Percentiles rank a stretch among this genome's conserved stretches.
Evolutionary conservation across 192 early-diverging fungal species (phyloP).

Genomic region (Linnemannia exigua): DNA sequence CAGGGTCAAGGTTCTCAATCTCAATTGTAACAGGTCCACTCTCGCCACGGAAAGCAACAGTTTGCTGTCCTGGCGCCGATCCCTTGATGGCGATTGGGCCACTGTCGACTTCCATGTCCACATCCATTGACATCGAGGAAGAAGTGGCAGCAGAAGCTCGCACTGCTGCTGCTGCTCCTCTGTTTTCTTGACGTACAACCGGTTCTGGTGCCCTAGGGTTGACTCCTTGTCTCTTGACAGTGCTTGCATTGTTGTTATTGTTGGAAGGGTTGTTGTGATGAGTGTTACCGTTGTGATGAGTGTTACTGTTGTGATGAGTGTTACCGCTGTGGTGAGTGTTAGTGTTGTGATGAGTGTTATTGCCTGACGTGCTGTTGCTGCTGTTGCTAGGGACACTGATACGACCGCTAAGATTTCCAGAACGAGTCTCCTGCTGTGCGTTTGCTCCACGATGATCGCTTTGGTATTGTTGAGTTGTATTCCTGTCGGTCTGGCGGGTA

Average conservation of each 20-base stretch:
- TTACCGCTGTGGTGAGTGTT: conserved; percentile 5
- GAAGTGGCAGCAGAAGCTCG: neutral
- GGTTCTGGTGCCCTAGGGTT: neutral
- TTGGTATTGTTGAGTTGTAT: neutral
- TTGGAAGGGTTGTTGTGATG: neutral
- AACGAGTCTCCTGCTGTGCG: neutral
- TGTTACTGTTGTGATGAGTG: conserved; percentile 8
- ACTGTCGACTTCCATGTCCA: conserved; percentile 43
- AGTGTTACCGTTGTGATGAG: neutral
- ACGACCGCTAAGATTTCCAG: neutral
- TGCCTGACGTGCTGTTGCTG: conserved; percentile 1
- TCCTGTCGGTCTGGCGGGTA: neutral
- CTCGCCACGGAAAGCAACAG: conserved; percentile 60
- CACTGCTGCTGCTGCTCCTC: neutral
- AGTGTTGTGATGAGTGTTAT: conserved; percentile 11
- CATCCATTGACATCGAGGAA: conserved; percentile 20
- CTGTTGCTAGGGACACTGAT: conserved; percentile 11
- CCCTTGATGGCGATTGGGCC: conserved; percentile 31
- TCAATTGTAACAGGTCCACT: conserved; percentile 63
- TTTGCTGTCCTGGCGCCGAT: conserved; percentile 30
- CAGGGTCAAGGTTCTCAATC: conserved; percentile 64
- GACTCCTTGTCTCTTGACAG: neutral
- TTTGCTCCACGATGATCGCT: conserved; percentile 2
- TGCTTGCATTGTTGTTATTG: neutral
- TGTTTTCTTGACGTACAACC: neutral